phyloP scores from a whole-genome alignment of 1,284 basidiomycete genomes.

The Ganoderma lucidum region DNA sequence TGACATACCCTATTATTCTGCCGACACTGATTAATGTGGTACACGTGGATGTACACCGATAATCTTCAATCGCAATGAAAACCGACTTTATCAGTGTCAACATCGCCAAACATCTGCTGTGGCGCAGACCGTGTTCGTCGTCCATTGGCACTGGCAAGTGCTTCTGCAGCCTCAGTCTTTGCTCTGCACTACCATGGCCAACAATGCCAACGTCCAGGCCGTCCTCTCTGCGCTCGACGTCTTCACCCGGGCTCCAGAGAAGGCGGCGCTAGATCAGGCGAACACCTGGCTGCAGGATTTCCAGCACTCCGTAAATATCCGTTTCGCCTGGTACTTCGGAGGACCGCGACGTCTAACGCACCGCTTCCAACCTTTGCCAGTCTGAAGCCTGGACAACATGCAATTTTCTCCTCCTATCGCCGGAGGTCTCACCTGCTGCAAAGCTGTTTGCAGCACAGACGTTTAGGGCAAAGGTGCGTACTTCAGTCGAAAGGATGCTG shows the following conservation, averaged over 20 bases:
- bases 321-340: constrained; percentile 62
- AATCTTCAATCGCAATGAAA: constrained; percentile 8
- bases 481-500: background rate
- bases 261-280: constrained; percentile 82
- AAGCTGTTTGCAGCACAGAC: constrained; percentile 98
- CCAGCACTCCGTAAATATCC: constrained; percentile 92
- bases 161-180: background rate
- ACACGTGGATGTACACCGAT: background rate
- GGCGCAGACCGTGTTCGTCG: constrained; percentile 19
- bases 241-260: constrained; percentile 83
- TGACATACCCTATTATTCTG: constrained; percentile 48
- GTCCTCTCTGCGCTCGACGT: constrained; percentile 79
- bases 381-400: constrained; percentile 96
- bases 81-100: constrained; percentile 30
- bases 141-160: background rate
- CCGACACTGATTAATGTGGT: constrained; percentile 12
- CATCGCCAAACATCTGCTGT: constrained; percentile 32
- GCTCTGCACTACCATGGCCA: constrained; percentile 56
- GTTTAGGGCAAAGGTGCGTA: constrained; percentile 89
- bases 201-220: constrained; percentile 76
- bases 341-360: constrained; percentile 66
- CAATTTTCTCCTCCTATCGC: constrained; percentile 87
- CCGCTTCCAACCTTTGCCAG: constrained; percentile 57
- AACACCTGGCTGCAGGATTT: constrained; percentile 96
- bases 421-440: constrained; percentile 82